phyloP scores from a whole-genome alignment of 257 asterid genomes.

The Fraxinus quadrangulata region DNA sequence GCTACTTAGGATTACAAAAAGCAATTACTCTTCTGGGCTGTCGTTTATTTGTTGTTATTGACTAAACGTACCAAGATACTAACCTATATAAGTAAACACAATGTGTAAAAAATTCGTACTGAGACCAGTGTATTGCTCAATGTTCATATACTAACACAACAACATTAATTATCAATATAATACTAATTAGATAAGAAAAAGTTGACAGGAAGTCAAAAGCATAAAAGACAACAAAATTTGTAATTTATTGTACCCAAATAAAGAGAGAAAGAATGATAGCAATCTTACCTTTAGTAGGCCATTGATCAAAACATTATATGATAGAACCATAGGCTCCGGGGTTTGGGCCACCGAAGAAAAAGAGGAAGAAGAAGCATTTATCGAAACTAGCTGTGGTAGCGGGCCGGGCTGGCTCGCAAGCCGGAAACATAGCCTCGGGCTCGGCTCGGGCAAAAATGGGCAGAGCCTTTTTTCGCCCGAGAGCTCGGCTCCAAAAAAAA shows the following conservation, averaged over 20 bases:
- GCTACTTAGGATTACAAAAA: not conserved
- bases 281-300: constrained; percentile 74
- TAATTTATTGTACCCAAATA: not conserved
- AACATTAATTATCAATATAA: too few species aligned
- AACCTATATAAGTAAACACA: not conserved
- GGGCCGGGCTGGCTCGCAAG: too few species aligned
- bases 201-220: not conserved
- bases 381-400: too few species aligned
- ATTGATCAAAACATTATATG: constrained; percentile 78
- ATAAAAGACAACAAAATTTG: not conserved
- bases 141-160: not conserved
- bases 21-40: not conserved
- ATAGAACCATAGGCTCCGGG: constrained; percentile 6
- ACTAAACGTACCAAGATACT: not conserved
- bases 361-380: too few species aligned
- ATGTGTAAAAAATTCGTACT: not conserved
- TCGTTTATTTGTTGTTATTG: not conserved
- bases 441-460: too few species aligned
- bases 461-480: too few species aligned
- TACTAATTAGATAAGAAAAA: not conserved
- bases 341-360: too few species aligned
- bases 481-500: too few species aligned
- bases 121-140: not conserved
- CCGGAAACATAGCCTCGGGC: too few species aligned
- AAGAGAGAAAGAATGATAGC: not conserved